These are phyloP conservation scores for Alternaria sp. DNA, from an alignment of 2,329 filamentous ascomycete species.

Conservation along the genomic window DNA sequence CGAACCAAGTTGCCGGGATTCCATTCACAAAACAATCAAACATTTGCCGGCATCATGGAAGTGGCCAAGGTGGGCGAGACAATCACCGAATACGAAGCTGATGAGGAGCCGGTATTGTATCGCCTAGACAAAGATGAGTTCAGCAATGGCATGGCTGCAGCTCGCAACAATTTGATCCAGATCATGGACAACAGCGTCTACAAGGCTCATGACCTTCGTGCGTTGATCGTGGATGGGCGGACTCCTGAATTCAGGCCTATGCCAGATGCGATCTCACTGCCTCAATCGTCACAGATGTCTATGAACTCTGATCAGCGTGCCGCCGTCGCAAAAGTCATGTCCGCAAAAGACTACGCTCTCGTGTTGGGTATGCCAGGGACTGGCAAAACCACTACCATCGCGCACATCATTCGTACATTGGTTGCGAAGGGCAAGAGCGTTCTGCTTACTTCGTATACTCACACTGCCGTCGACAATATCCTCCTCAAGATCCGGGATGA, in stretches of 20 bases:
- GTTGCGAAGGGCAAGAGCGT: conserved; percentile 91
- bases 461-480: conserved; percentile 98
- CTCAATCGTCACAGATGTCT: conserved; percentile 62
- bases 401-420: conserved; percentile 92
- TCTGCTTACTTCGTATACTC: conserved; percentile 92
- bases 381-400: conserved; percentile 97
- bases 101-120: conserved; percentile 70
- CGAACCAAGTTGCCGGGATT: conserved; percentile 80
- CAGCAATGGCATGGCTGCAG: conserved; percentile 94
- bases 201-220: conserved; percentile 75
- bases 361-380: conserved; percentile 98
- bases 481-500: conserved; percentile 87
- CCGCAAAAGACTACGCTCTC: conserved; percentile 92
- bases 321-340: conserved; percentile 95
- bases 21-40: conserved; percentile 77
- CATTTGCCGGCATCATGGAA: conserved; percentile 92
- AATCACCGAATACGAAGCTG: conserved; percentile 47
- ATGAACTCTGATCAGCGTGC: conserved; percentile 88
- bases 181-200: conserved; percentile 84
- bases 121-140: conserved; percentile 98
- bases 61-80: conserved; percentile 64
- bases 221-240: conserved; percentile 79
- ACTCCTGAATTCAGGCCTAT: conserved; percentile 75
- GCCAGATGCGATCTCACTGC: conserved; percentile 68
- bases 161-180: conserved; percentile 91